Percentiles rank a stretch among this genome's conserved stretches.
phyloP scores from a whole-genome alignment of 1,284 basidiomycete species.

The Testicularia cyperi region DNA sequence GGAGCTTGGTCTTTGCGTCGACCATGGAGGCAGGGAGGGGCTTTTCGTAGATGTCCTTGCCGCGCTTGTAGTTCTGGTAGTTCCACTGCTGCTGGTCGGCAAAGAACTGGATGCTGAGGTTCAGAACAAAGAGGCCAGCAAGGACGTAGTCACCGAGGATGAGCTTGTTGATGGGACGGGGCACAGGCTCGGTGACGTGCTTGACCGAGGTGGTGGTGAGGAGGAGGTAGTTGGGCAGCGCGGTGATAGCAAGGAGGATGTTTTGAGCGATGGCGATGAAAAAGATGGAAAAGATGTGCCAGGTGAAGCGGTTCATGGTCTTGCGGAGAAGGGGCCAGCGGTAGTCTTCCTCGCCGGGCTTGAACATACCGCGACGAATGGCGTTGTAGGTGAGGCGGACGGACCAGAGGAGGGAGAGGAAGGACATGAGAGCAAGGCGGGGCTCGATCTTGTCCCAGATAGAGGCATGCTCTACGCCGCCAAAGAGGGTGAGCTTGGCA shows the following conservation, averaged over 20 bases:
- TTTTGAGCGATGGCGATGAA: constrained; percentile 82
- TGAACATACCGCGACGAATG: constrained; percentile 79
- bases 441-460: constrained; percentile 51
- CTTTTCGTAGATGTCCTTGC: constrained; percentile 28
- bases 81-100: constrained; percentile 89
- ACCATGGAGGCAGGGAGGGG: constrained; percentile 20
- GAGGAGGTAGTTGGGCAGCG: constrained; percentile 66
- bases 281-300: constrained; percentile 76
- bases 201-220: constrained; percentile 55
- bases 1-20: constrained; percentile 20
- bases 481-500: constrained; percentile 24
- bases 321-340: constrained; percentile 78
- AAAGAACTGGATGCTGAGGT: constrained; percentile 72
- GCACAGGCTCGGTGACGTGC: constrained; percentile 61
- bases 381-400: constrained; percentile 78
- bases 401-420: constrained; percentile 57
- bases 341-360: constrained; percentile 78
- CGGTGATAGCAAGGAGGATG: constrained; percentile 69
- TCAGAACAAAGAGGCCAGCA: constrained; percentile 66
- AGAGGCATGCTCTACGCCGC: constrained; percentile 19
- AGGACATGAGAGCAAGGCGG: constrained; percentile 60
- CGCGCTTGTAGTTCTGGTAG: constrained; percentile 75
- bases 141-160: constrained; percentile 71
- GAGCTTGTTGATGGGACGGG: constrained; percentile 62
- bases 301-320: constrained; percentile 70